Evolutionary conservation across 1,284 basidiomycete species (phyloP).

Genomic region (Leccinum angustisporum): DNA sequence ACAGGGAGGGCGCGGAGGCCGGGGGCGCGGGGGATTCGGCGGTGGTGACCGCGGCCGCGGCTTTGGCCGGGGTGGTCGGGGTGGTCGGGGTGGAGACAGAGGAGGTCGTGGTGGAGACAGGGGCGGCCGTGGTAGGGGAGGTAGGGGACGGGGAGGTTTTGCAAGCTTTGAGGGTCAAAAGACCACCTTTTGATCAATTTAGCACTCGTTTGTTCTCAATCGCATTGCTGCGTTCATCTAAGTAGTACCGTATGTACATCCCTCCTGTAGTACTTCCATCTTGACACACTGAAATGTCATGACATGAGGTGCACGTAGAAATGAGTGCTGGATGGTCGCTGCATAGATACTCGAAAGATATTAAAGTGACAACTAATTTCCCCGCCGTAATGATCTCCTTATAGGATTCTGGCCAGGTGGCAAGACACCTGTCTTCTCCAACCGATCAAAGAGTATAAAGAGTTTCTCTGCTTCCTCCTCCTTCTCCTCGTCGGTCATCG

Average conservation of each 20-base stretch:
- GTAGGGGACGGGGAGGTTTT: slow-evolving; percentile 59
- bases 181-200: slow-evolving; percentile 59
- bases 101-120: slow-evolving; percentile 19
- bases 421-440: slow-evolving; percentile 73
- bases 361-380: slow-evolving; percentile 32
- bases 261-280: neutral
- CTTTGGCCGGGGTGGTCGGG: slow-evolving; percentile 38
- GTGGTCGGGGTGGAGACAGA: slow-evolving; percentile 38
- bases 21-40: slow-evolving; percentile 42
- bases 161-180: slow-evolving; percentile 78
- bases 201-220: neutral
- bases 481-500: slow-evolving; percentile 92
- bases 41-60: slow-evolving; percentile 39
- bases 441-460: slow-evolving; percentile 84
- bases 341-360: neutral
- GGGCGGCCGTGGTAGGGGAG: neutral
- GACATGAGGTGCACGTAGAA: neutral
- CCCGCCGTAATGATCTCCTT: slow-evolving; percentile 61
- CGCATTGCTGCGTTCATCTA: neutral
- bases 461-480: slow-evolving; percentile 87
- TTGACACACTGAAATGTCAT: neutral
- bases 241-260: neutral
- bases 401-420: slow-evolving; percentile 69
- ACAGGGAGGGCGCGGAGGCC: slow-evolving; percentile 32
- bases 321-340: neutral